A percentile compares a stretch with the other conserved stretches of the same genome.
phyloP scores from a whole-genome alignment of 345 rosid genomes.

The Lumnitzera littorea region DNA sequence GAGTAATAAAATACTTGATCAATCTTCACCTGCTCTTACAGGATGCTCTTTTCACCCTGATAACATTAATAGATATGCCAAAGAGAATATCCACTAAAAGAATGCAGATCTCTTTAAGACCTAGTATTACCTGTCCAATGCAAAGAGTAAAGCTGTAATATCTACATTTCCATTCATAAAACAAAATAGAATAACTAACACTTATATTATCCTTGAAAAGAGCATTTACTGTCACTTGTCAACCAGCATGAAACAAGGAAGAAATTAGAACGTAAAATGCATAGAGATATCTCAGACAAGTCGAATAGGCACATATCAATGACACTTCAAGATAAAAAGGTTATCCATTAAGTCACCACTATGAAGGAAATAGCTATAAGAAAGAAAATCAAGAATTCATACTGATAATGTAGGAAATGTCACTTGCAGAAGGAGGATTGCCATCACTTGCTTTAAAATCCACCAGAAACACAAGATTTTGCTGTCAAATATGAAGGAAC shows the following conservation, averaged over 20 bases:
- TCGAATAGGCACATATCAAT: not conserved
- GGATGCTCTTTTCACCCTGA: conserved; percentile 30
- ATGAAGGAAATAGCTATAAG: not conserved
- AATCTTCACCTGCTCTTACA: conserved; percentile 35
- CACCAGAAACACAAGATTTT: conserved; percentile 66
- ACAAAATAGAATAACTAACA: not conserved
- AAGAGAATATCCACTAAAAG: conserved; percentile 49
- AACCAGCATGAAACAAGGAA: too few relatives aligned
- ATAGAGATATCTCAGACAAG: not conserved
- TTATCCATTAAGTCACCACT: too few relatives aligned
- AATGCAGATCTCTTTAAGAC: conserved; percentile 43
- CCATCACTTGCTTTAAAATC: conserved; percentile 43
- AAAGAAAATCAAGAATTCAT: not conserved
- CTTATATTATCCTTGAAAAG: not conserved
- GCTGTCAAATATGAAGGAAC: conserved; percentile 28
- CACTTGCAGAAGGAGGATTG: conserved; percentile 35
- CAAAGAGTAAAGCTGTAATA: conserved; percentile 4
- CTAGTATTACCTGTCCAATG: conserved; percentile 24
- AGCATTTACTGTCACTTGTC: too few relatives aligned
- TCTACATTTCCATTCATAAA: not conserved
- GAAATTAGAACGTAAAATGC: not conserved
- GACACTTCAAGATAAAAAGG: too few relatives aligned
- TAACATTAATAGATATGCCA: conserved; percentile 50
- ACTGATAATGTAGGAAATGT: conserved; percentile 34
- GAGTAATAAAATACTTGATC: too few relatives aligned